A percentile compares a stretch with the other conserved stretches of the same genome.
Evolutionary conservation across 306 rosid species (phyloP).

Genomic region (Malus domestica): DNA sequence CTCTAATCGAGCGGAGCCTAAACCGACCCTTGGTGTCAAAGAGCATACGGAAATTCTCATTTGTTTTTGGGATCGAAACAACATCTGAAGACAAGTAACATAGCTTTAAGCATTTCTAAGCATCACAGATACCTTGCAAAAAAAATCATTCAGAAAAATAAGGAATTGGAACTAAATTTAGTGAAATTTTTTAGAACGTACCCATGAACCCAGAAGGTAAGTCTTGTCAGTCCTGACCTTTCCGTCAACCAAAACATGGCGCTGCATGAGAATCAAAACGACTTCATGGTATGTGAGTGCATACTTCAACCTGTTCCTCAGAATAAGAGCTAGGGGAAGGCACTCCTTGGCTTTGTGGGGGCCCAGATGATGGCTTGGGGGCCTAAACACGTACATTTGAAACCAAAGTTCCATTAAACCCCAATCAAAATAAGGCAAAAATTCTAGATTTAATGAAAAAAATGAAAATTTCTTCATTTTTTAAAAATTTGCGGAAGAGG

Average conservation of each 20-base stretch:
- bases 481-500: background rate
- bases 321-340: slow-evolving; percentile 58
- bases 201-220: slow-evolving; percentile 81
- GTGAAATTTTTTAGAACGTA: slow-evolving; percentile 12
- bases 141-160: too few species aligned
- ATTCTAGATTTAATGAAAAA: background rate
- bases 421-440: background rate
- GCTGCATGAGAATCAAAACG: slow-evolving; percentile 75
- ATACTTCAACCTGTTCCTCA: slow-evolving; percentile 73
- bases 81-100: background rate
- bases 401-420: background rate
- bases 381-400: slow-evolving; percentile 28
- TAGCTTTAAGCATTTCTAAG: background rate
- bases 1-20: too few species aligned
- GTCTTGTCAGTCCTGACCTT: slow-evolving; percentile 93
- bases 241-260: slow-evolving; percentile 62
- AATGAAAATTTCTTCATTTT: too few species aligned
- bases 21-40: too few species aligned
- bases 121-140: background rate
- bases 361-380: slow-evolving; percentile 91
- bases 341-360: slow-evolving; percentile 85
- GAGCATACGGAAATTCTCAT: too few species aligned
- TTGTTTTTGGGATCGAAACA: too few species aligned
- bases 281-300: slow-evolving; percentile 82
- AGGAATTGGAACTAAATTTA: too few species aligned